phyloP scores from a whole-genome alignment of 441 rosid genomes.

The Euphorbia celastroides region DNA sequence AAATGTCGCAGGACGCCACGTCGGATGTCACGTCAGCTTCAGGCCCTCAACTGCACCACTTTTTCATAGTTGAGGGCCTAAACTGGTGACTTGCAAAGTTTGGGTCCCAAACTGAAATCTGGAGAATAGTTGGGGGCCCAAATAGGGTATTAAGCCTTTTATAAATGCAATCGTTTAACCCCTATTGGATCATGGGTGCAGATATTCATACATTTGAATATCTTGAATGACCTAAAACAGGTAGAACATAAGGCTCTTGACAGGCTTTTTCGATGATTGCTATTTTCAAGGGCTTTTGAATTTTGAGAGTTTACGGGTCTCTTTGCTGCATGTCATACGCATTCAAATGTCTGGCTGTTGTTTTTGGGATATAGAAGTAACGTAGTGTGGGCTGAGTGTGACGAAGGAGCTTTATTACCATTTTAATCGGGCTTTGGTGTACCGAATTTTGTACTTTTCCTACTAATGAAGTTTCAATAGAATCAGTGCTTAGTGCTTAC shows the following conservation, averaged over 20 bases:
- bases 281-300: background rate
- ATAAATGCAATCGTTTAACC: background rate
- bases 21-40: no score
- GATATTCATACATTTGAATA: background rate
- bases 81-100: no score
- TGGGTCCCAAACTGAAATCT: no score
- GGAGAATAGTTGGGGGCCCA: no score
- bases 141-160: background rate
- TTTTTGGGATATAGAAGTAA: background rate
- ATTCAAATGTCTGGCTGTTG: background rate
- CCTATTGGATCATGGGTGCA: background rate
- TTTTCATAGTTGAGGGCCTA: no score
- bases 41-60: no score
- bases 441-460: background rate
- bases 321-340: background rate
- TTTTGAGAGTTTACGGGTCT: background rate
- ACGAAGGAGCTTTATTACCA: background rate
- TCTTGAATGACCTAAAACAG: background rate
- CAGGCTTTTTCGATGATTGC: background rate
- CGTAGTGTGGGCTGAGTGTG: background rate
- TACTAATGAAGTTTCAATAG: background rate
- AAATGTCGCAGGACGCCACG: background rate
- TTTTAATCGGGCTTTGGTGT: background rate
- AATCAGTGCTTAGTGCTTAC: background rate
- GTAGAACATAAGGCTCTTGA: background rate